A percentile compares a stretch with the other conserved stretches of the same genome.
Evolutionary conservation across 768 basidiomycete species (phyloP).

Genomic region (Psilocybe azurescens): DNA sequence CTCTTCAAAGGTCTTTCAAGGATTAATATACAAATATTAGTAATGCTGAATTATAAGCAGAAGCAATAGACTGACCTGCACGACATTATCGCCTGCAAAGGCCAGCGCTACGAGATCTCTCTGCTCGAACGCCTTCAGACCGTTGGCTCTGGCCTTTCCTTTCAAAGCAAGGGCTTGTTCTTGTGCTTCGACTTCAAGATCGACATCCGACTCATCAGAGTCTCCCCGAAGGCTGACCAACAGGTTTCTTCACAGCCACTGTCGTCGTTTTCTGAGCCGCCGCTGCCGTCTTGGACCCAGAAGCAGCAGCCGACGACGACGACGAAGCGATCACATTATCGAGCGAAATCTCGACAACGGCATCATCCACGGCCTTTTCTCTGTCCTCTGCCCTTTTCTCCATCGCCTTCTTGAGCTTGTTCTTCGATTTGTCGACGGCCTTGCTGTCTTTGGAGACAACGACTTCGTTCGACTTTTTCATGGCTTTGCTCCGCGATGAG

Average conservation of each 20-base stretch:
- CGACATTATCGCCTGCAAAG: slow-evolving; percentile 97
- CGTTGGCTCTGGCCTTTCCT: slow-evolving; percentile 49
- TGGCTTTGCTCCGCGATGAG: slow-evolving; percentile 40
- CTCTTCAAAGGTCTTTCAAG: slow-evolving; percentile 78
- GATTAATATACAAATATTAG: slow-evolving; percentile 4
- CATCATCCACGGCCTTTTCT: slow-evolving; percentile 73
- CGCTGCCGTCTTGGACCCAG: slow-evolving; percentile 32
- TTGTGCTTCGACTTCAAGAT: slow-evolving; percentile 76
- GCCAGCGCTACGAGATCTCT: slow-evolving; percentile 92
- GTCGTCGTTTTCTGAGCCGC: slow-evolving; percentile 4
- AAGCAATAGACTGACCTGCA: slow-evolving; percentile 60
- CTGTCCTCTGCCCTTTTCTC: slow-evolving; percentile 62
- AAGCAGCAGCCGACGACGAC: slow-evolving; percentile 22
- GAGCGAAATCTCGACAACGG: slow-evolving; percentile 76
- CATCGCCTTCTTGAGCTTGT: slow-evolving; percentile 72
- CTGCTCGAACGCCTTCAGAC: slow-evolving; percentile 80
- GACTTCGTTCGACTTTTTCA: slow-evolving; percentile 77
- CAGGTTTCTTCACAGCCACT: slow-evolving; percentile 37
- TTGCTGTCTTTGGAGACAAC: slow-evolving; percentile 71
- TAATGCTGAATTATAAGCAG: not conserved
- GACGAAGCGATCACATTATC: slow-evolving; percentile 55
- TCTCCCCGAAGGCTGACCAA: slow-evolving; percentile 44
- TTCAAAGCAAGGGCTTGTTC: slow-evolving; percentile 50
- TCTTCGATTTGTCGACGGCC: slow-evolving; percentile 66
- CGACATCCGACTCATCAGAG: slow-evolving; percentile 54